Evolutionary conservation across 495 filamentous ascomycete genomes (phyloP).

Genomic region (Penicillium egyptiacum): DNA sequence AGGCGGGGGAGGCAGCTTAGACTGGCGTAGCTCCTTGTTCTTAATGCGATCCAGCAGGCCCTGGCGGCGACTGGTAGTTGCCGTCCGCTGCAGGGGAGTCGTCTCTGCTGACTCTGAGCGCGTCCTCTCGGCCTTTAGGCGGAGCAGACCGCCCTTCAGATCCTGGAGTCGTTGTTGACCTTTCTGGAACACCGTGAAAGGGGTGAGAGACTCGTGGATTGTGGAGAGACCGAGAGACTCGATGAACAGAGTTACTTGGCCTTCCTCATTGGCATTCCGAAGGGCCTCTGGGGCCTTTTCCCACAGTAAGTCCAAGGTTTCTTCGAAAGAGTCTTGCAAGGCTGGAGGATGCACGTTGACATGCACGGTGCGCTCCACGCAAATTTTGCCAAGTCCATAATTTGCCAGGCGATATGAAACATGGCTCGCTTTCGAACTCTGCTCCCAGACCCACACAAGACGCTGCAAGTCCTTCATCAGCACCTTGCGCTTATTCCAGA

Average conservation of each 20-base stretch:
- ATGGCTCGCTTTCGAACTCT: constrained; percentile 23
- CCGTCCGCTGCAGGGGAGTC: constrained; percentile 26
- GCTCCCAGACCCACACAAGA: constrained; percentile 43
- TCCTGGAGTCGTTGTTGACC: constrained; percentile 51
- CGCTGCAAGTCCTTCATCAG: constrained; percentile 45
- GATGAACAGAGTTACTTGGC: constrained; percentile 26
- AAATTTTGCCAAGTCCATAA: constrained; percentile 46
- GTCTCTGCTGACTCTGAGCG: constrained; percentile 22
- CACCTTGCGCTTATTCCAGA: constrained; percentile 53
- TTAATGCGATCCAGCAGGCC: constrained; percentile 47
- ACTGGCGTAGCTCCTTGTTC: constrained; percentile 45
- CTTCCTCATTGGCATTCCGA: constrained; percentile 28
- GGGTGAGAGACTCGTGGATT: constrained; percentile 46
- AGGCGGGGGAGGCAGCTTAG: constrained; percentile 46
- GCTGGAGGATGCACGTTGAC: constrained; percentile 29
- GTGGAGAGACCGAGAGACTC: constrained; percentile 36
- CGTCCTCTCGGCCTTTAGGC: constrained; percentile 40
- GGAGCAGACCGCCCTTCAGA: constrained; percentile 44
- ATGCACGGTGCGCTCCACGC: constrained; percentile 28
- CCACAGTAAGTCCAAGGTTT: constrained; percentile 41
- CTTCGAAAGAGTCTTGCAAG: constrained; percentile 41
- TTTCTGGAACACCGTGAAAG: constrained; percentile 43
- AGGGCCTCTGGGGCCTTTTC: constrained; percentile 35
- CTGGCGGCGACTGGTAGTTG: constrained; percentile 39
- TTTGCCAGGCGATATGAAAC: constrained; percentile 41